These are phyloP conservation scores for Populus ilicifolia DNA, from an alignment of 345 rosid species.

Conservation along the genomic window DNA sequence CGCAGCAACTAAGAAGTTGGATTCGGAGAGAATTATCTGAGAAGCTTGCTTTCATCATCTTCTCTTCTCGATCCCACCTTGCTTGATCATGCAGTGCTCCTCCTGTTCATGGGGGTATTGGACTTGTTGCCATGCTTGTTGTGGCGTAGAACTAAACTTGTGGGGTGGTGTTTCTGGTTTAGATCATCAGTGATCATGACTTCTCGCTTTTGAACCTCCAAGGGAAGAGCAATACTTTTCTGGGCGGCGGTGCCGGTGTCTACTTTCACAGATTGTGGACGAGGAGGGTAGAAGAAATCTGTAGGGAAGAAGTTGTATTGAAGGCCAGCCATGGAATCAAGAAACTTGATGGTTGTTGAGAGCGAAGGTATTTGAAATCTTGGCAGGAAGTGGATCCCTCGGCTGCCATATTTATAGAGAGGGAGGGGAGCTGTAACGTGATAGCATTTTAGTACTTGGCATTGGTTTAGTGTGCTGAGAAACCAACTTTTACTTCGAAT, in stretches of 20 bases:
- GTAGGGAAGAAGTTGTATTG: constrained; percentile 23
- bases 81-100: background rate
- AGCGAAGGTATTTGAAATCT: background rate
- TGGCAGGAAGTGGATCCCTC: background rate
- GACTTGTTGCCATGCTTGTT: background rate
- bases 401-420: no score
- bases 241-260: background rate
- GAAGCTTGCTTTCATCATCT: background rate
- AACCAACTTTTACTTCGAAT: no score
- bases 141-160: constrained; percentile 1
- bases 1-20: background rate
- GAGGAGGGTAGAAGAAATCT: constrained; percentile 22
- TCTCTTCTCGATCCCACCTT: background rate
- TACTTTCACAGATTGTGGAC: background rate
- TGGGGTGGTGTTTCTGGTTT: background rate
- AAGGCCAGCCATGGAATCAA: constrained; percentile 20
- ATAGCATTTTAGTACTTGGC: no score
- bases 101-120: background rate
- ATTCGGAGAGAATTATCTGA: background rate
- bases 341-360: background rate
- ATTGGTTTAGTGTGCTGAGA: no score
- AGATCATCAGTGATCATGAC: background rate
- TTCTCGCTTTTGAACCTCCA: constrained; percentile 7
- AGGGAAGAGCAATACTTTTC: constrained; percentile 1
- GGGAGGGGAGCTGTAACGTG: no score